phyloP scores from a whole-genome alignment of 1,284 basidiomycete genomes.

The Cryptococcus sp. region DNA sequence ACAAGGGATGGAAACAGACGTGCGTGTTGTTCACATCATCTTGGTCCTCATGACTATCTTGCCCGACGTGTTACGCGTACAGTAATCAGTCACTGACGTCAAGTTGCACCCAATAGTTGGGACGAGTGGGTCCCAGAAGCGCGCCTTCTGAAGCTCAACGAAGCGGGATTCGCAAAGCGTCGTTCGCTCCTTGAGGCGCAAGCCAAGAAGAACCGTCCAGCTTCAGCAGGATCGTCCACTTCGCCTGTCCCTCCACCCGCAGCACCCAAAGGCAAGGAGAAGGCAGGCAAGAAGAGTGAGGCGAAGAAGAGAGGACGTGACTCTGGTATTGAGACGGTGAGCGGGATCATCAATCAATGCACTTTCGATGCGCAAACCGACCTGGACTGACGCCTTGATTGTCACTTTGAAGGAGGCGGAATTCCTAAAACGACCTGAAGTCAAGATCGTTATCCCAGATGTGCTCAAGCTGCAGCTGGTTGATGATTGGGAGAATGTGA shows the following conservation, averaged over 20 bases:
- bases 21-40: slow-evolving; percentile 56
- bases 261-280: slow-evolving; percentile 42
- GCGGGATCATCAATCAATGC: slow-evolving; percentile 9
- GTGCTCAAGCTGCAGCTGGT: slow-evolving; percentile 84
- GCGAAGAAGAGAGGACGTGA: slow-evolving; percentile 56
- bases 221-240: slow-evolving; percentile 16
- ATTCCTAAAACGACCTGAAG: slow-evolving; percentile 73
- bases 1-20: slow-evolving; percentile 99
- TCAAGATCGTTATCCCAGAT: slow-evolving; percentile 89
- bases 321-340: slow-evolving; percentile 45
- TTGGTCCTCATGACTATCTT: neutral
- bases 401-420: slow-evolving; percentile 54
- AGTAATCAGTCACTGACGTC: slow-evolving; percentile 4
- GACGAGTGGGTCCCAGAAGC: slow-evolving; percentile 93
- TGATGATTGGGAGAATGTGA: slow-evolving; percentile 97
- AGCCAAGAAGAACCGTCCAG: slow-evolving; percentile 47
- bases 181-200: slow-evolving; percentile 54
- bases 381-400: neutral
- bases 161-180: slow-evolving; percentile 79
- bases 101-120: slow-evolving; percentile 64
- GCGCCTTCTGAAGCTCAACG: slow-evolving; percentile 84
- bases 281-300: slow-evolving; percentile 52
- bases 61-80: neutral
- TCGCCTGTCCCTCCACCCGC: slow-evolving; percentile 24
- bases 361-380: neutral